A percentile compares a stretch with the other conserved stretches of the same genome.
These are phyloP conservation scores for Macaranga tanarius DNA, from an alignment of 441 rosid genomes.

Conservation along the genomic window DNA sequence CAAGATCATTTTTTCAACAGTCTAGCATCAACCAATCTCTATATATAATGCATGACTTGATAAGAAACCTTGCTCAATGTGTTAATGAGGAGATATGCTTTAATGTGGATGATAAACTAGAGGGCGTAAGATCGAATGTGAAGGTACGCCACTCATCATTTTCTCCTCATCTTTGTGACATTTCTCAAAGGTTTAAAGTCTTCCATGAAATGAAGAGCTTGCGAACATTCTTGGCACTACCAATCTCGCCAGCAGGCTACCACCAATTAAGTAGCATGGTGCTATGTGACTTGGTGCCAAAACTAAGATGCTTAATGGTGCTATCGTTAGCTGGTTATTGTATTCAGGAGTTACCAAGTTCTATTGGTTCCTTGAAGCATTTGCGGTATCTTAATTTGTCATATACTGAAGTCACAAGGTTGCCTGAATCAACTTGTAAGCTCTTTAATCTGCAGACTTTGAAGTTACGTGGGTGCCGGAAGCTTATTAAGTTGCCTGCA, in stretches of 20 bases:
- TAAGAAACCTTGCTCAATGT: constrained; percentile 27
- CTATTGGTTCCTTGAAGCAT: constrained; percentile 27
- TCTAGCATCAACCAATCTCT: neutral
- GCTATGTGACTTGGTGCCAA: constrained; percentile 3
- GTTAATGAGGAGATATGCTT: constrained; percentile 21
- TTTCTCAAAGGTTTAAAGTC: constrained; percentile 16
- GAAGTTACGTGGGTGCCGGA: neutral
- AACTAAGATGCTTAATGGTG: constrained; percentile 9
- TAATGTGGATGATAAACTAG: constrained; percentile 17
- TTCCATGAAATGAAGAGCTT: constrained; percentile 2
- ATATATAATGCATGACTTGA: constrained; percentile 34
- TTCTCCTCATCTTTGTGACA: constrained; percentile 5
- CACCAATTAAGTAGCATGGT: neutral
- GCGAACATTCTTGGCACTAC: constrained; percentile 8
- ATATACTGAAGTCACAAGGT: constrained; percentile 15
- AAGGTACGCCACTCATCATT: constrained; percentile 17
- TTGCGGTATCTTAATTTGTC: constrained; percentile 29
- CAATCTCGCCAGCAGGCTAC: neutral
- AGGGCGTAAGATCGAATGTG: neutral
- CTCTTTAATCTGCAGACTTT: neutral
- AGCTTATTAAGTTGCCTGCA: neutral
- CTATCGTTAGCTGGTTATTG: constrained; percentile 12
- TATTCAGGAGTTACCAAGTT: constrained; percentile 24
- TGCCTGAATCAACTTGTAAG: neutral
- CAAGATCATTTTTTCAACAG: constrained; percentile 24